Evolutionary conservation across 768 basidiomycete genomes (phyloP).

Genomic region (Pulveroboletus sp.): DNA sequence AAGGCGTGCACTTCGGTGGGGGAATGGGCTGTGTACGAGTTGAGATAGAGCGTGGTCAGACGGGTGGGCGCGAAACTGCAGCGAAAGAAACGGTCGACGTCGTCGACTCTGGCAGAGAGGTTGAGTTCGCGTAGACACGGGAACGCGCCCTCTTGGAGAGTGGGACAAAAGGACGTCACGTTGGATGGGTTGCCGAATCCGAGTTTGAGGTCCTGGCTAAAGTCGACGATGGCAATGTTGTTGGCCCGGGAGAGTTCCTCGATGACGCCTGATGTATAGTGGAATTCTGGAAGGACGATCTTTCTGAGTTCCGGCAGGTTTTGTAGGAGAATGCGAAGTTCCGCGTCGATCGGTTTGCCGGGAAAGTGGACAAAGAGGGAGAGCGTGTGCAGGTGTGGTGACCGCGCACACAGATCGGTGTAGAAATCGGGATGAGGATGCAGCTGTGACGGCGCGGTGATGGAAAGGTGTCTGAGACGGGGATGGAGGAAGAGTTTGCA

Average conservation of each 20-base stretch:
- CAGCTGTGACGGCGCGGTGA: slow-evolving; percentile 25
- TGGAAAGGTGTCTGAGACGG: slow-evolving; percentile 41
- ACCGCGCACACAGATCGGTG: slow-evolving; percentile 43
- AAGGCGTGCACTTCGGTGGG: slow-evolving; percentile 42
- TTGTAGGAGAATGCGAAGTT: slow-evolving; percentile 38
- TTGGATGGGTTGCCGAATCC: slow-evolving; percentile 47
- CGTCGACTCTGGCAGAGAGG: slow-evolving; percentile 42
- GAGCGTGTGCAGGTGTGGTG: slow-evolving; percentile 48
- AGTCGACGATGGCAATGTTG: slow-evolving; percentile 48
- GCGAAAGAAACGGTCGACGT: slow-evolving; percentile 45
- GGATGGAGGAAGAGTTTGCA: slow-evolving; percentile 59
- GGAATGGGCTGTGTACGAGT: slow-evolving; percentile 44
- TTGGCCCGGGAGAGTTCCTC: slow-evolving; percentile 44
- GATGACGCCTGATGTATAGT: slow-evolving; percentile 45
- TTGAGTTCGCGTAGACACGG: slow-evolving; percentile 53
- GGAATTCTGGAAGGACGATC: slow-evolving; percentile 51
- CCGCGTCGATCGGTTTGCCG: slow-evolving; percentile 39
- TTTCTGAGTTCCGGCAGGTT: slow-evolving; percentile 44
- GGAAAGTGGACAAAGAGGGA: slow-evolving; percentile 44
- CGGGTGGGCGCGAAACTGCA: slow-evolving; percentile 44
- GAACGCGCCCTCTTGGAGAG: slow-evolving; percentile 47
- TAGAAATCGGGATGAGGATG: slow-evolving; percentile 22
- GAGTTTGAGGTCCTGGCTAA: slow-evolving; percentile 47
- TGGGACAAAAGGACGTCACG: slow-evolving; percentile 42
- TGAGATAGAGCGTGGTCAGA: slow-evolving; percentile 51